Evolutionary conservation across 2,329 filamentous ascomycete genomes (phyloP), one percentile per base, ranked within the genome.

Genomic region (Fusarium irregulare): DNA sequence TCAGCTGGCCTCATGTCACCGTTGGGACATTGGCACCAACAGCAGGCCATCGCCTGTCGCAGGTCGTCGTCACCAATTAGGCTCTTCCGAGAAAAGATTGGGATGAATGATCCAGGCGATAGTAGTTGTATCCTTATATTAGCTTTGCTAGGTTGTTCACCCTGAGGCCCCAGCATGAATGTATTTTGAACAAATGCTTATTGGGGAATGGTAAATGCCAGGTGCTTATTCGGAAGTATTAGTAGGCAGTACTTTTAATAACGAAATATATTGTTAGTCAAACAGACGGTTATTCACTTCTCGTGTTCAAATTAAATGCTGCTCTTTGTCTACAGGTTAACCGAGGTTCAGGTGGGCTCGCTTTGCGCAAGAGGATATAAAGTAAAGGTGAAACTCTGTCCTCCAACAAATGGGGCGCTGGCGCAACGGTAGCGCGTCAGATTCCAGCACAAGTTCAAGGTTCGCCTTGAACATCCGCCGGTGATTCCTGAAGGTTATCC

Each of bases 21-120:
- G 72, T 72, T 14, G 69, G 61, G 2, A 73, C 69, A 6, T 25
- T 74, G 9, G 69, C 70, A 4, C 71, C 71, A 8, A 57, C 50
- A 4, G n/a, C 32, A 2, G 14, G 55, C 6, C 63, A 66, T 28
- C 47, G 27, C 12, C 8, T 66, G 2, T 66, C 63, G 0, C 47
- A 60, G 2, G 61, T 66, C 34, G 11, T 66, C 13, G 47, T 66
- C 5, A 21, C 5, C 48, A 51, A 30, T 12, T n/a, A n/a, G 9
- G 16, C 34, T n/a, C 34, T 37, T 34, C 9, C 9, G 16, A 11
- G 9, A 37, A 9, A n/a, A n/a, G 9, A 37, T 37, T 2, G 4
- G 16, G 16, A n/a, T 18, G 34, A 18, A 2, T 11, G 5, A 0
- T n/a, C 34, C 11, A 11, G 16, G 3, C n/a, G 34, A 37, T 6